These are phyloP conservation scores for Tylopilus felleus DNA, from an alignment of 768 basidiomycete genomes.

Conservation along the genomic window DNA sequence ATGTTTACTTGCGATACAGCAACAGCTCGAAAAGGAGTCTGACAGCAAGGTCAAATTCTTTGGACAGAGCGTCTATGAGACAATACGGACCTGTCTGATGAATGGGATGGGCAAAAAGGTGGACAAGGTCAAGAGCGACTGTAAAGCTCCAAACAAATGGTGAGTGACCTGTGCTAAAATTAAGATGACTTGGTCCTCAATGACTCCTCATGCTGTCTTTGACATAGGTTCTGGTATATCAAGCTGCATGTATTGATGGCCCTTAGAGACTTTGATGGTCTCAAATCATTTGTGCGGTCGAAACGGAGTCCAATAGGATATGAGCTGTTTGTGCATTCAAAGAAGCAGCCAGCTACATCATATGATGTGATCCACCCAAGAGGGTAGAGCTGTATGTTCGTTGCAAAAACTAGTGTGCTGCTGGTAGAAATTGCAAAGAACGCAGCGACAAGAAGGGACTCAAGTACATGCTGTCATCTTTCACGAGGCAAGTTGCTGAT, in stretches of 20 bases:
- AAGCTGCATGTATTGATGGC: slow-evolving; percentile 81
- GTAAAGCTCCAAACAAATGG: slow-evolving; percentile 95
- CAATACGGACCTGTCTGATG: slow-evolving; percentile 72
- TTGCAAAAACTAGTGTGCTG: slow-evolving; percentile 87
- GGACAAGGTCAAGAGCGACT: slow-evolving; percentile 85
- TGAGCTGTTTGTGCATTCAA: slow-evolving; percentile 79
- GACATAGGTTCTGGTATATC: slow-evolving; percentile 83
- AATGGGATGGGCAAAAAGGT: slow-evolving; percentile 84
- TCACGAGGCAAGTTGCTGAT: slow-evolving; percentile 1
- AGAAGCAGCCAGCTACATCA: slow-evolving; percentile 76
- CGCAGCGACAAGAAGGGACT: slow-evolving; percentile 79
- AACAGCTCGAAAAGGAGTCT: slow-evolving; percentile 82
- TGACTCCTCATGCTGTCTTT: background rate
- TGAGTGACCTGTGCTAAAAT: slow-evolving; percentile 30
- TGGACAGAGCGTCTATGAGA: slow-evolving; percentile 83
- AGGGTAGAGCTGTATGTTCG: slow-evolving; percentile 85
- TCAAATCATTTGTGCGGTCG: slow-evolving; percentile 83
- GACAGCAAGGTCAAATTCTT: slow-evolving; percentile 78
- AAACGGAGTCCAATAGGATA: slow-evolving; percentile 95
- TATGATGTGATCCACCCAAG: slow-evolving; percentile 79
- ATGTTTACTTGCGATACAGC: slow-evolving; percentile 75
- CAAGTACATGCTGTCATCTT: slow-evolving; percentile 83
- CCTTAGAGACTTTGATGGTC: slow-evolving; percentile 76
- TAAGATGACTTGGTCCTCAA: no score
- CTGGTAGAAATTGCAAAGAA: slow-evolving; percentile 88